A percentile compares a stretch with the other conserved stretches of the same genome.
phyloP scores from a whole-genome alignment of 805 yeast genomes.

The Ogataea thermomethanolica region DNA sequence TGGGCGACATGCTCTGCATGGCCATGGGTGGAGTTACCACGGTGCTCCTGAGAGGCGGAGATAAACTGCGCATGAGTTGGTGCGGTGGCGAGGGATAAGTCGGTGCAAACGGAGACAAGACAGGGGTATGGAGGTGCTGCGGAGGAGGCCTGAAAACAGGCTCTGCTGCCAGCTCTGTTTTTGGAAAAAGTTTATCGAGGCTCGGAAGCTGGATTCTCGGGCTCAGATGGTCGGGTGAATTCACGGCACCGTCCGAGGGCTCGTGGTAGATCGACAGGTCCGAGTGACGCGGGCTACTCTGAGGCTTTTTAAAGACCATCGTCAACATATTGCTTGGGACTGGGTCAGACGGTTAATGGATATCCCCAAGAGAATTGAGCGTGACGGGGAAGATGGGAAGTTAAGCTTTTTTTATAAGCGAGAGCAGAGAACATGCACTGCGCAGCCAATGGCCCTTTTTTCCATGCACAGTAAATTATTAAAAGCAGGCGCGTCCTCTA shows the following conservation, averaged over 20 bases:
- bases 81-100: constrained; percentile 1
- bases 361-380: not conserved
- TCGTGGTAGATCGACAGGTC: constrained; percentile 14
- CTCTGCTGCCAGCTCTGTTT: constrained; percentile 4
- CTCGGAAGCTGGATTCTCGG: constrained; percentile 22
- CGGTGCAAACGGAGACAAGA: not conserved
- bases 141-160: not conserved
- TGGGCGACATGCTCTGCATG: no score
- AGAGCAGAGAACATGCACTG: no score
- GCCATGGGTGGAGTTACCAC: no score
- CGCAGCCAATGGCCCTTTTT: no score
- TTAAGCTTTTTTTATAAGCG: not conserved
- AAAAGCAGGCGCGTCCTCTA: no score
- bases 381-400: not conserved
- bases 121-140: constrained; percentile 2
- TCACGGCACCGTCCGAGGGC: not conserved
- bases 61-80: no score
- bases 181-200: constrained; percentile 22
- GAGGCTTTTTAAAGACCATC: constrained; percentile 13
- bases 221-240: not conserved
- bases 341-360: not conserved
- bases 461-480: no score
- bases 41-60: no score
- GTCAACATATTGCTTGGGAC: constrained; percentile 8
- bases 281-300: constrained; percentile 6